phyloP scores from a whole-genome alignment of 768 basidiomycete genomes.

The Auriscalpium vulgare region DNA sequence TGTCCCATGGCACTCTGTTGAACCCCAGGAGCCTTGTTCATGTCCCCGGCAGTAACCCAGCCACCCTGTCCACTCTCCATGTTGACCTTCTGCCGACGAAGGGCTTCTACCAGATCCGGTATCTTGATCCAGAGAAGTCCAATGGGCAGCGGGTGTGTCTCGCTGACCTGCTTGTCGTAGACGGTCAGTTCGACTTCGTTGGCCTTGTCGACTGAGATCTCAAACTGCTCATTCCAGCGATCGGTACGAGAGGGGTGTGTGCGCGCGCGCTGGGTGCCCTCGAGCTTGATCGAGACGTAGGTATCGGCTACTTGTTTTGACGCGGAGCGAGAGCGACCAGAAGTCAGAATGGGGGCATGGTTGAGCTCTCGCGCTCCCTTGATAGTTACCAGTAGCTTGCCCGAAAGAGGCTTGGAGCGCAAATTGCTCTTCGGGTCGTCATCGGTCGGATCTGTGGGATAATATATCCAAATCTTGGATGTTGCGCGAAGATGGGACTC shows the following conservation, averaged over 20 bases:
- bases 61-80: slow-evolving; percentile 81
- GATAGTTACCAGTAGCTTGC: slow-evolving; percentile 82
- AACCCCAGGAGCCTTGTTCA: slow-evolving; percentile 35
- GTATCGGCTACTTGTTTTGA: slow-evolving; percentile 80
- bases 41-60: slow-evolving; percentile 93
- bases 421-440: slow-evolving; percentile 89
- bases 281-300: slow-evolving; percentile 89
- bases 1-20: slow-evolving; percentile 4
- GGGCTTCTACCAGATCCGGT: slow-evolving; percentile 87
- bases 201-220: slow-evolving; percentile 94
- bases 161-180: slow-evolving; percentile 84
- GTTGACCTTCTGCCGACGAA: slow-evolving; percentile 85
- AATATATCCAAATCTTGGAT: not conserved
- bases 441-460: slow-evolving; percentile 23
- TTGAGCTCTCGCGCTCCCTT: slow-evolving; percentile 91
- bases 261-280: slow-evolving; percentile 87
- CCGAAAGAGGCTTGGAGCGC: slow-evolving; percentile 89
- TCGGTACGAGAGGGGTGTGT: slow-evolving; percentile 92
- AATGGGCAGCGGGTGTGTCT: slow-evolving; percentile 77
- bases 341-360: slow-evolving; percentile 70
- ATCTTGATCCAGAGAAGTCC: slow-evolving; percentile 94
- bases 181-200: slow-evolving; percentile 97
- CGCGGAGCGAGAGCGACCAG: slow-evolving; percentile 61
- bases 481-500: slow-evolving; percentile 13
- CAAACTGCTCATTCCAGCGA: slow-evolving; percentile 97